Base-by-base conservation (phyloP, 805 yeast species). In the Lipomyces japonicus region DNA sequence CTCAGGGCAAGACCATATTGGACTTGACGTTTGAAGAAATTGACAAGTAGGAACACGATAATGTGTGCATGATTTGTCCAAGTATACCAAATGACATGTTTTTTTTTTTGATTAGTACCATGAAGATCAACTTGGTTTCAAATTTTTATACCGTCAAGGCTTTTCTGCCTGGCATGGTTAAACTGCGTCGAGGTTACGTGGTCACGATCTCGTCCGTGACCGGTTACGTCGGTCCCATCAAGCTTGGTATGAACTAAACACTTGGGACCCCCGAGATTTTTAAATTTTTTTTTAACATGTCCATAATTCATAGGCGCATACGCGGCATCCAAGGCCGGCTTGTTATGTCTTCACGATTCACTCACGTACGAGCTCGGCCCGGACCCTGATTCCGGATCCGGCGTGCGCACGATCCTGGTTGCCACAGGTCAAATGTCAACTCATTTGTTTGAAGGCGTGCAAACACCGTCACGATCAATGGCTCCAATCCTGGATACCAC, bases 391-490 rank as follows among this genome's bases (percentile, higher is more conserved):
- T 68, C 1, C 64, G 70, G 7, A 80, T 52, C 58, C 31, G 58
- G 86, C 5, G 77, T 90, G 10, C 82, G 82, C 57, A 83, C 95
- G 0, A 68, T 90, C 48, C 71, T 90, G 32, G 74, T 90, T 0
- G 83, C 93, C 59, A 95, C 96, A 0, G 97, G 97, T 0, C 96
- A 90, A 64, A 66, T 90, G 55, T 76, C 74, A 42, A 89, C 96
- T 0, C 61, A 65, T 2, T 76, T 90, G 84, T 90, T 90, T 63
- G 71, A 72, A 14, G 81, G 82, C 1, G 86, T 90, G 3, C 55
- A 67, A 26, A 83, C 95, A 0, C 96, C 96, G 0, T 81, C 86
- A 16, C 68, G 74, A 2, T 53, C 82, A 3, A 64, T 89, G 4
- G 96, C 97, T 0, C 97, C 96, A 0, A 87, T 84, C 52, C 70